Evolutionary conservation across 805 yeast species (phyloP).

Genomic region (Candida schatavii): DNA sequence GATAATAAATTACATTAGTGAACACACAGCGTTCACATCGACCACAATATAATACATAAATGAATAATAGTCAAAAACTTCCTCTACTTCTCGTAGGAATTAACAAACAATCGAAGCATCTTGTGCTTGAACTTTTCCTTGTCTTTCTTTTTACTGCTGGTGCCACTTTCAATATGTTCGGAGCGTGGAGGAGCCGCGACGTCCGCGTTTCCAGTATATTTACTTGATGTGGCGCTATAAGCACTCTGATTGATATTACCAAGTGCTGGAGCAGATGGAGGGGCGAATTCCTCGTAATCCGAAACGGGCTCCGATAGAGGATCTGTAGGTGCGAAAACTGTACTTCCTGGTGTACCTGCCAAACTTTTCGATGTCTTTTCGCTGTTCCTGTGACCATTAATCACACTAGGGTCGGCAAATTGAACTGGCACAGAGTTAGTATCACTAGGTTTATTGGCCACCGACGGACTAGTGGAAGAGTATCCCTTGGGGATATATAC

Average conservation of each 20-base stretch:
- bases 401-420: neutral
- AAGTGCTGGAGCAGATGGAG: slow-evolving; percentile 4
- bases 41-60: neutral
- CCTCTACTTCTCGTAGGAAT: slow-evolving; percentile 19
- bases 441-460: neutral
- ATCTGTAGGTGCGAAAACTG: neutral
- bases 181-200: no score
- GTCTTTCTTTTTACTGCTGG: no score
- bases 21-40: neutral
- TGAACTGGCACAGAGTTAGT: neutral
- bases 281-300: neutral
- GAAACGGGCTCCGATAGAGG: neutral
- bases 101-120: slow-evolving; percentile 31
- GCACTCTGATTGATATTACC: no score
- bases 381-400: neutral
- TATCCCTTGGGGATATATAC: neutral
- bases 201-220: no score
- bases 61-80: neutral
- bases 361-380: neutral
- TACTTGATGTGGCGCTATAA: no score
- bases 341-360: neutral
- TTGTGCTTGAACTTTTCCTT: slow-evolving; percentile 17
- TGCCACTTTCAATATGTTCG: no score
- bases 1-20: neutral
- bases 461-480: neutral